Conservation (phyloP, 2,329 filamentous ascomycete genomes). For the Aureobasidium sp. region DNA sequence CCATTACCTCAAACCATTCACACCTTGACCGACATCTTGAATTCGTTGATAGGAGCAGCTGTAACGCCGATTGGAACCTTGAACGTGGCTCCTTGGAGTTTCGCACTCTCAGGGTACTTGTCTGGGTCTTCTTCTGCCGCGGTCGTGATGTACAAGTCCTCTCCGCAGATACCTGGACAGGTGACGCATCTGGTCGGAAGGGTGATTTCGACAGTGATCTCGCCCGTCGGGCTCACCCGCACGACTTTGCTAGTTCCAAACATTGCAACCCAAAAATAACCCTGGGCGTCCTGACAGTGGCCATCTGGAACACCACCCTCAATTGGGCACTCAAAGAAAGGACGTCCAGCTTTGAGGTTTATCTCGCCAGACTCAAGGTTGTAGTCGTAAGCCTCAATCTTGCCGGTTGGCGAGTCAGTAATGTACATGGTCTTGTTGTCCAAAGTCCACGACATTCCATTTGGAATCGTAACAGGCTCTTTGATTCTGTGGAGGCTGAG, state of each 20-base stretch:
- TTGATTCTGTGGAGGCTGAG: constrained; percentile 54
- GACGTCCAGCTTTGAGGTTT: constrained; percentile 58
- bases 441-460: constrained; percentile 74
- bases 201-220: constrained; percentile 65
- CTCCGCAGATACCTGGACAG: constrained; percentile 72
- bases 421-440: constrained; percentile 71
- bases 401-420: constrained; percentile 66
- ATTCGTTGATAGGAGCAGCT: constrained; percentile 59
- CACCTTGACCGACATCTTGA: constrained; percentile 39
- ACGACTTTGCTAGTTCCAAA: constrained; percentile 72
- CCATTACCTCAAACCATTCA: constrained; percentile 1
- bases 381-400: constrained; percentile 72
- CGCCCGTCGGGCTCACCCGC: constrained; percentile 62
- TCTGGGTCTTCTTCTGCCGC: constrained; percentile 63
- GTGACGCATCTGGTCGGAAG: constrained; percentile 75
- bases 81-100: constrained; percentile 65
- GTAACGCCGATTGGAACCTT: constrained; percentile 67
- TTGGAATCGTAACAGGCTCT: constrained; percentile 62
- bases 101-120: constrained; percentile 53
- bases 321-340: constrained; percentile 63
- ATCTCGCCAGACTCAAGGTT: constrained; percentile 56
- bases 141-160: constrained; percentile 69
- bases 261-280: constrained; percentile 84
- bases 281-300: constrained; percentile 74
- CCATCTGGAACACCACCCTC: constrained; percentile 69